These are phyloP conservation scores for Leucocoprinus leucothites DNA, from an alignment of 768 basidiomycete species.

Conservation along the genomic window DNA sequence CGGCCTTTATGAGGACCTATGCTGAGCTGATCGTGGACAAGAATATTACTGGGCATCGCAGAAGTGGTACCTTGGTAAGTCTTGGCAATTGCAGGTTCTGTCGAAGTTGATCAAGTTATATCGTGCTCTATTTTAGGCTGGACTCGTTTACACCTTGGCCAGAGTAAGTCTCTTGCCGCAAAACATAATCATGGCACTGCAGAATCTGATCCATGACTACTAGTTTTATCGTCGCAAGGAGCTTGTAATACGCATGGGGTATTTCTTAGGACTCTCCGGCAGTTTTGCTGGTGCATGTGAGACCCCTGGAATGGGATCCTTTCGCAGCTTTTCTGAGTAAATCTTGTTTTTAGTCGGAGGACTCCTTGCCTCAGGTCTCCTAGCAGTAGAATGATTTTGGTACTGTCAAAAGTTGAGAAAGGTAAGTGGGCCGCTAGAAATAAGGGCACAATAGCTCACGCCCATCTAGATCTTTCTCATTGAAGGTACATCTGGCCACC, in stretches of 20 bases:
- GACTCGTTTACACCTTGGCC: conserved; percentile 35
- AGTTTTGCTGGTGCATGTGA: conserved; percentile 33
- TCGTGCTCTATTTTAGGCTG: conserved; percentile 24
- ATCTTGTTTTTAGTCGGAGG: conserved; percentile 28
- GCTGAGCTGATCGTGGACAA: conserved; percentile 30
- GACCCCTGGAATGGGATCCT: conserved; percentile 9
- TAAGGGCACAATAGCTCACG: background rate
- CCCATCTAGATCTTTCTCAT: conserved; percentile 36
- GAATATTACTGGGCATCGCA: conserved; percentile 37
- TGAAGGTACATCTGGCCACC: conserved; percentile 27
- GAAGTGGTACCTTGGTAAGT: conserved; percentile 40
- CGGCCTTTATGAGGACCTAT: conserved; percentile 37
- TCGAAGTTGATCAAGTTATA: background rate
- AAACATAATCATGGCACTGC: too few relatives aligned
- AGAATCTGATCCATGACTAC: background rate
- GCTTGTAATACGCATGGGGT: conserved; percentile 30
- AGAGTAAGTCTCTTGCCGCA: conserved; percentile 24
- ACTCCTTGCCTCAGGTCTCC: conserved; percentile 33
- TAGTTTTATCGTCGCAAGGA: conserved; percentile 35
- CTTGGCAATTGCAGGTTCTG: background rate
- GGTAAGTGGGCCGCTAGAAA: conserved; percentile 8
- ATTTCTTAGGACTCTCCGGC: conserved; percentile 32
- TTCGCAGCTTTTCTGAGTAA: background rate
- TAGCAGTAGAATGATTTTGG: conserved; percentile 29
- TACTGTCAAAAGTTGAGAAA: conserved; percentile 28